Evolutionary conservation across 257 asterid genomes (phyloP).

Genomic region (Knoxia roxburghii): DNA sequence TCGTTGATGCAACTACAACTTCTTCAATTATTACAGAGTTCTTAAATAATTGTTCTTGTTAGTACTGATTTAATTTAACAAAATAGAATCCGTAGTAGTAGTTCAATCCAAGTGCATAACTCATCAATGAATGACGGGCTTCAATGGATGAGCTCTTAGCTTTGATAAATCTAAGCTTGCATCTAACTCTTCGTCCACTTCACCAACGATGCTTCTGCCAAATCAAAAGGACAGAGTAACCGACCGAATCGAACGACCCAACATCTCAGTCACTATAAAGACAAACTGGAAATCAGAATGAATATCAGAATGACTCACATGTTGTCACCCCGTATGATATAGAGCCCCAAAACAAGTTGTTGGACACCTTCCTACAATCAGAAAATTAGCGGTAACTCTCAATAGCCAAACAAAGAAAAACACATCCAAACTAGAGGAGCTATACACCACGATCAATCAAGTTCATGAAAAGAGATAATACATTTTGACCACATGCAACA

Average conservation of each 20-base stretch:
- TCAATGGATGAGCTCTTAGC: slow-evolving; percentile 92
- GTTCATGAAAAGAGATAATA: not conserved
- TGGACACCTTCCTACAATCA: slow-evolving; percentile 89
- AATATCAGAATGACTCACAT: slow-evolving; percentile 42
- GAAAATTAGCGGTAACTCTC: slow-evolving; percentile 2
- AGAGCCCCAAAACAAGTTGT: slow-evolving; percentile 95
- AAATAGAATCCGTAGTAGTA: too few species aligned
- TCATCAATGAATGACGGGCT: slow-evolving; percentile 81
- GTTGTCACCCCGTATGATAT: slow-evolving; percentile 95
- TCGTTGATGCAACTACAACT: too few species aligned
- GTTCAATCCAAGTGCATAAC: too few species aligned
- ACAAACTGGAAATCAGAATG: not conserved
- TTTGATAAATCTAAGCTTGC: slow-evolving; percentile 80
- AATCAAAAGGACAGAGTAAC: slow-evolving; percentile 5
- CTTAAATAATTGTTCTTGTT: too few species aligned
- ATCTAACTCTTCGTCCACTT: slow-evolving; percentile 88
- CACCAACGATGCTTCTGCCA: slow-evolving; percentile 86
- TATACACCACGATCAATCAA: too few species aligned
- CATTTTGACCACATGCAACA: too few species aligned
- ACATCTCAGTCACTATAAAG: too few species aligned
- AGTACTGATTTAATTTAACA: too few species aligned
- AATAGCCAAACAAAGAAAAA: not conserved
- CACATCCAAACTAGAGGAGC: not conserved
- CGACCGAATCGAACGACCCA: too few species aligned
- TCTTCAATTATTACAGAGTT: too few species aligned